phyloP scores from a whole-genome alignment of 768 basidiomycete species.

The Antrodiella citrinella region DNA sequence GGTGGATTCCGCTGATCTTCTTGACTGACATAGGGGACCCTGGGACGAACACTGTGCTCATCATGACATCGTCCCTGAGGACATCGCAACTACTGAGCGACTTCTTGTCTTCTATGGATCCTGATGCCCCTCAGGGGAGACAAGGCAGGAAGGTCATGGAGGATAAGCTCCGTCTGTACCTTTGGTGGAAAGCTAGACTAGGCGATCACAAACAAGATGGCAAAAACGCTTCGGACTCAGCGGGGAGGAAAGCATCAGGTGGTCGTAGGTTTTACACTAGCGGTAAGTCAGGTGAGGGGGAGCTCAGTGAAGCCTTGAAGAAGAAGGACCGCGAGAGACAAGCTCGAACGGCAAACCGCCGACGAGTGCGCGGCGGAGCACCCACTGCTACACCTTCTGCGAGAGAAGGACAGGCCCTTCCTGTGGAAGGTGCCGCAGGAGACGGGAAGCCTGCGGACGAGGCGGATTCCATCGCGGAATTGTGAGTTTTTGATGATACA shows the following conservation, averaged over 20 bases:
- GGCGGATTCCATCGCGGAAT: conserved; percentile 45
- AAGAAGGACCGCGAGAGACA: conserved; percentile 65
- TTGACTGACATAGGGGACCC: conserved; percentile 24
- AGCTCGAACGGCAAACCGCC: conserved; percentile 51
- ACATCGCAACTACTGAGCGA: conserved; percentile 70
- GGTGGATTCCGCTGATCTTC: neutral
- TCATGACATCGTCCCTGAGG: conserved; percentile 81
- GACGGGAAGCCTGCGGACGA: conserved; percentile 35
- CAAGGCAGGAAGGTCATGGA: conserved; percentile 78
- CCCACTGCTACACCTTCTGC: conserved; percentile 13
- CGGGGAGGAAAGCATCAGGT: neutral
- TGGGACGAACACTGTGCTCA: conserved; percentile 69
- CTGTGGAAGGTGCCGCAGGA: conserved; percentile 11
- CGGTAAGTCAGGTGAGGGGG: conserved; percentile 24
- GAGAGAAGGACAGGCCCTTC: neutral
- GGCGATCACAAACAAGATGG: conserved; percentile 28
- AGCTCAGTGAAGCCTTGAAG: conserved; percentile 65
- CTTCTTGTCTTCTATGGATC: conserved; percentile 65
- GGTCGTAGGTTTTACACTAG: conserved; percentile 11
- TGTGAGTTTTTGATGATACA: conserved; percentile 36
- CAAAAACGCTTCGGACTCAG: neutral
- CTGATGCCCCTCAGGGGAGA: conserved; percentile 44
- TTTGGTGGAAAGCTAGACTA: conserved; percentile 72
- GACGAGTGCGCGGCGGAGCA: conserved; percentile 74
- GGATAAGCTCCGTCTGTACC: conserved; percentile 57